Evolutionary conservation across 805 yeast genomes (phyloP).

Genomic region (Schwanniomyces yamadae): DNA sequence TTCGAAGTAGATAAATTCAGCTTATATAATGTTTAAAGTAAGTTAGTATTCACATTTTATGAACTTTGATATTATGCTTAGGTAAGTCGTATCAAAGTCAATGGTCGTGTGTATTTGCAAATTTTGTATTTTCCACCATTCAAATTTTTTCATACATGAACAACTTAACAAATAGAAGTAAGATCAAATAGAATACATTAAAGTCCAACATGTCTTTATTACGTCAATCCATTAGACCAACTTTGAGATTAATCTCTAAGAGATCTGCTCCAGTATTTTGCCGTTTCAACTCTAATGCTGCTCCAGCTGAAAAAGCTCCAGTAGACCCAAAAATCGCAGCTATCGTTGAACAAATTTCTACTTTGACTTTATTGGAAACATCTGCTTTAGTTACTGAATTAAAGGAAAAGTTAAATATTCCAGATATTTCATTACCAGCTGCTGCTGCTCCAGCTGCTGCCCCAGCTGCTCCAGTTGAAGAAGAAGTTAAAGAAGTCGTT

Average conservation of each 20-base stretch:
- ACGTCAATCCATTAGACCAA: conserved; percentile 41
- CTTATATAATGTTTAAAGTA: neutral
- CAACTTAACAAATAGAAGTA: conserved; percentile 1
- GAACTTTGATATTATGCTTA: conserved; percentile 7
- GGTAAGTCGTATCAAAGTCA: conserved; percentile 2
- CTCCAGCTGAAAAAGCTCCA: conserved; percentile 39
- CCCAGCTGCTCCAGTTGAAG: conserved; percentile 71
- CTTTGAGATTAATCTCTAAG: conserved; percentile 31
- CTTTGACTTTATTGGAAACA: conserved; percentile 89
- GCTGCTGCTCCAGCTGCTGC: conserved; percentile 56
- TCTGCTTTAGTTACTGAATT: conserved; percentile 80
- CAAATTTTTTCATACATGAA: conserved; percentile 9
- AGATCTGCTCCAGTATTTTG: conserved; percentile 22
- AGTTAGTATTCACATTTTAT: neutral
- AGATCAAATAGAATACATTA: neutral
- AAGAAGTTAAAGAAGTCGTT: conserved; percentile 68
- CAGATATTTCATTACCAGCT: conserved; percentile 87
- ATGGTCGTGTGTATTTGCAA: conserved; percentile 5
- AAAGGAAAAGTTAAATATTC: conserved; percentile 80
- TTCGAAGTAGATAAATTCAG: no score
- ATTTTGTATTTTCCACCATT: conserved; percentile 4
- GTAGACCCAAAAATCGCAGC: conserved; percentile 85
- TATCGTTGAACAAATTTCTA: conserved; percentile 88
- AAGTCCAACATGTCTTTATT: conserved; percentile 23
- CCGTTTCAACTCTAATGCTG: conserved; percentile 51